Conservation (phyloP, 2,329 filamentous ascomycete genomes). For the Tolypocladium tundrense region DNA sequence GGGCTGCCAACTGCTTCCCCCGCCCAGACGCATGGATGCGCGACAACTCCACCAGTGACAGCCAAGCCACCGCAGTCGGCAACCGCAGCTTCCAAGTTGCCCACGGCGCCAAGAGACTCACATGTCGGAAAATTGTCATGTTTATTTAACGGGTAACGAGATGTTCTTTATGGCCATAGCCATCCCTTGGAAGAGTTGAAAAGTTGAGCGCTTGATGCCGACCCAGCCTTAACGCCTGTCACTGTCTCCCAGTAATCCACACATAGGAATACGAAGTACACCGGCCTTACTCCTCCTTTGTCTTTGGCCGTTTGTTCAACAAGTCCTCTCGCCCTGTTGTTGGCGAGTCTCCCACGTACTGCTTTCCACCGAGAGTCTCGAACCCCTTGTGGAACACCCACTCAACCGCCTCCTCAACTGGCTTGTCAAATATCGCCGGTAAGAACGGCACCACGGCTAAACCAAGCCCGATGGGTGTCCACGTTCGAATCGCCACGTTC, state of each 20-base stretch:
- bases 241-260: not conserved
- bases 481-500: constrained; percentile 67
- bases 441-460: constrained; percentile 70
- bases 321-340: constrained; percentile 38
- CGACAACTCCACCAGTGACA: not conserved
- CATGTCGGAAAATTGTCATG: not conserved
- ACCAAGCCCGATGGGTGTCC: constrained; percentile 81
- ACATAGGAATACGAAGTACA: not conserved
- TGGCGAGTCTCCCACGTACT: constrained; percentile 45
- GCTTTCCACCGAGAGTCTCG: constrained; percentile 54
- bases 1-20: not conserved
- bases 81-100: no score
- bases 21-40: not conserved
- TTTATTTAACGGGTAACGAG: not conserved
- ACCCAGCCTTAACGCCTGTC: constrained; percentile 6
- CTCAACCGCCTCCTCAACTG: constrained; percentile 85
- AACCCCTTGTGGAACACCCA: constrained; percentile 83
- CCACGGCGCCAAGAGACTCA: not conserved
- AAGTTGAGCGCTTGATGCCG: not conserved
- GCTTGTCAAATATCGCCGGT: constrained; percentile 78
- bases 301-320: constrained; percentile 30
- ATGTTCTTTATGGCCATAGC: not conserved
- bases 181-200: not conserved
- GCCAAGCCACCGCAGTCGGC: not conserved
- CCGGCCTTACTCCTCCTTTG: constrained; percentile 29